Percentiles rank a stretch among this genome's conserved stretches.
These are phyloP conservation scores for Dryadomyces quercus-mongolicae DNA, from an alignment of 2,329 filamentous ascomycete species.

Conservation along the genomic window DNA sequence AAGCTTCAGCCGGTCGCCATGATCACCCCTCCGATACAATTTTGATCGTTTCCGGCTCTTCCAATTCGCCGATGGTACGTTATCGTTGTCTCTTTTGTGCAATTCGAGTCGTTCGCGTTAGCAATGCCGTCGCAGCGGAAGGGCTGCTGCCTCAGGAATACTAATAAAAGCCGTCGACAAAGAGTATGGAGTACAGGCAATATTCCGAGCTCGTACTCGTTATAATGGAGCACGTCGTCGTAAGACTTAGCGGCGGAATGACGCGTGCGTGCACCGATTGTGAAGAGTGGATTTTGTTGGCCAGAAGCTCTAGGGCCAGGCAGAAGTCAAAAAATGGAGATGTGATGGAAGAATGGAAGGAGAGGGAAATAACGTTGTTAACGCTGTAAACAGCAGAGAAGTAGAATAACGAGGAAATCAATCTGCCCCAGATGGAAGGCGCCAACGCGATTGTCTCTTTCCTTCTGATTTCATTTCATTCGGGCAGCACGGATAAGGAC, in stretches of 20 bases:
- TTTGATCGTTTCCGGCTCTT: neutral
- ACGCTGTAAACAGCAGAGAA: neutral
- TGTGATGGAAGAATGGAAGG: neutral
- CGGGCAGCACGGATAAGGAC: conserved; percentile 4
- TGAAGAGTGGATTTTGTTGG: neutral
- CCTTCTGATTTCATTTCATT: neutral
- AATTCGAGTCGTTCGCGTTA: too few relatives aligned
- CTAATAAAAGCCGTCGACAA: neutral
- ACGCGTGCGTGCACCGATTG: neutral
- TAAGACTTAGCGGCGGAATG: conserved; percentile 3
- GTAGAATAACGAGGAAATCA: neutral
- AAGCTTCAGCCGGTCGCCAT: conserved; percentile 4
- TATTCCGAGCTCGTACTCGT: neutral
- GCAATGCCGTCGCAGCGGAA: neutral
- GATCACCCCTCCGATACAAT: neutral
- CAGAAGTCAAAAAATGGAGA: neutral
- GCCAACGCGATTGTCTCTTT: neutral
- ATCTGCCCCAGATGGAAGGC: neutral
- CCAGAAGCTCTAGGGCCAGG: neutral
- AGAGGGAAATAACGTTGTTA: neutral
- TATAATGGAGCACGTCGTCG: neutral
- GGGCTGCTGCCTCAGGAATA: neutral
- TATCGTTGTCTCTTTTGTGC: too few relatives aligned
- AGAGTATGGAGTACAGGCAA: neutral
- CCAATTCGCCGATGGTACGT: too few relatives aligned